These are phyloP conservation scores for Xylaria digitata DNA, from an alignment of 2,329 filamentous ascomycete genomes.

Conservation along the genomic window DNA sequence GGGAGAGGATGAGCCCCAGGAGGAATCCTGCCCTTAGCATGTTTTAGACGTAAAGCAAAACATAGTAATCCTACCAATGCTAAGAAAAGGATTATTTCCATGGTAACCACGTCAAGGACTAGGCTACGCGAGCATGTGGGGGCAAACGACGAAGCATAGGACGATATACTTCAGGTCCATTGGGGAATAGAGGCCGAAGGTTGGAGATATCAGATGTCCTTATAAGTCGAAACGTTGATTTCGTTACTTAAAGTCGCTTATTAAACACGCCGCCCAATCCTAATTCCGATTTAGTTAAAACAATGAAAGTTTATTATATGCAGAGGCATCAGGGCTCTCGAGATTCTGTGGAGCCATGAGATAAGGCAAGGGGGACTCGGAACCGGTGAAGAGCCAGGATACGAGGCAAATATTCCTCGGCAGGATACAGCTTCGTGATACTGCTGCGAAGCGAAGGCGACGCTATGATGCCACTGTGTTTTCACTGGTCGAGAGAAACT, in stretches of 20 bases:
- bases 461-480: not conserved
- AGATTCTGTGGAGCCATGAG: not conserved
- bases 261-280: not conserved
- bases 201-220: conserved; percentile 6
- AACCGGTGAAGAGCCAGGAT: conserved; percentile 9
- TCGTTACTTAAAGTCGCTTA: not conserved
- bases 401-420: conserved; percentile 3
- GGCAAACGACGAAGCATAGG: conserved; percentile 8
- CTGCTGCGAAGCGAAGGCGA: not conserved
- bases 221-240: conserved; percentile 19
- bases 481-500: conserved; percentile 7
- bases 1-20: conserved; percentile 44
- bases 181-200: not conserved
- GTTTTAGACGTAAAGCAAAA: conserved; percentile 37
- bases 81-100: conserved; percentile 41
- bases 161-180: conserved; percentile 17
- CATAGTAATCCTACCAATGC: conserved; percentile 35
- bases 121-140: conserved; percentile 17
- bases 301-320: conserved; percentile 25
- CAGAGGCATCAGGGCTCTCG: conserved; percentile 12
- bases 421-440: not conserved
- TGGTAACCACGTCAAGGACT: conserved; percentile 27
- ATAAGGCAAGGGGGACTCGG: conserved; percentile 14
- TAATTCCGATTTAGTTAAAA: conserved; percentile 4
- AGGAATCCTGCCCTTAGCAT: conserved; percentile 42